These are phyloP conservation scores for Boletellus emodensis DNA, from an alignment of 768 basidiomycete species.

Conservation along the genomic window DNA sequence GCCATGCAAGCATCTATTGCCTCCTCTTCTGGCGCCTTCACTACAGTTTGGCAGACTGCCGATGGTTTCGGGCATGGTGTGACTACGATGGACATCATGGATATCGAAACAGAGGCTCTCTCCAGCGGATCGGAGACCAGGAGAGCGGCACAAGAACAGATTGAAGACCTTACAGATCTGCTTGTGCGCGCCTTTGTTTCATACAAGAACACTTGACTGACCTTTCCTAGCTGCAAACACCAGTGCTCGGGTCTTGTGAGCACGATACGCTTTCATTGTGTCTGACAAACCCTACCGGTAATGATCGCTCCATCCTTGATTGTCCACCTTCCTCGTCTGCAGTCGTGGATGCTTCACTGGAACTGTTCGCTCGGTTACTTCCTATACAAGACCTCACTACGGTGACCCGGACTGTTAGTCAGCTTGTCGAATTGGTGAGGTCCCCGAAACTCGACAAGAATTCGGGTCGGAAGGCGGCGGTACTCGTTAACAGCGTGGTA, in stretches of 20 bases:
- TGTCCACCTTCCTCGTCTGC: slow-evolving; percentile 75
- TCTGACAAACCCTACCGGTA: slow-evolving; percentile 41
- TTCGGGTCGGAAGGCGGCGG: slow-evolving; percentile 79
- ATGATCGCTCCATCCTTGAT: slow-evolving; percentile 48
- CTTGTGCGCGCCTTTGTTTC: slow-evolving; percentile 48
- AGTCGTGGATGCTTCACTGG: slow-evolving; percentile 86
- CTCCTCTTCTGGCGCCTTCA: slow-evolving; percentile 78
- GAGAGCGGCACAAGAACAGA: slow-evolving; percentile 67
- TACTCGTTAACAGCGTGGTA: slow-evolving; percentile 73
- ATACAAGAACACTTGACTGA: background rate
- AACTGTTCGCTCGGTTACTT: slow-evolving; percentile 76
- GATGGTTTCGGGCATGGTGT: slow-evolving; percentile 95
- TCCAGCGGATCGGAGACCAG: slow-evolving; percentile 24
- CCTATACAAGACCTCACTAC: slow-evolving; percentile 69
- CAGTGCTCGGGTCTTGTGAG: slow-evolving; percentile 80
- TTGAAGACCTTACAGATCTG: slow-evolving; percentile 75
- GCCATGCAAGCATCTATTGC: slow-evolving; percentile 91
- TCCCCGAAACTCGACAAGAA: slow-evolving; percentile 86
- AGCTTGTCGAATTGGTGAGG: slow-evolving; percentile 59
- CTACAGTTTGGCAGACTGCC: slow-evolving; percentile 76
- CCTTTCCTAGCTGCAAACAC: slow-evolving; percentile 44
- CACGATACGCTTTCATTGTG: slow-evolving; percentile 79
- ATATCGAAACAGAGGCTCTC: slow-evolving; percentile 37
- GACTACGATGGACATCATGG: slow-evolving; percentile 57
- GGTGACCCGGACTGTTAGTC: slow-evolving; percentile 49